A percentile compares a stretch with the other conserved stretches of the same genome.
These are phyloP conservation scores for Eucalyptus curtisii DNA, from an alignment of 345 rosid species.

Conservation along the genomic window DNA sequence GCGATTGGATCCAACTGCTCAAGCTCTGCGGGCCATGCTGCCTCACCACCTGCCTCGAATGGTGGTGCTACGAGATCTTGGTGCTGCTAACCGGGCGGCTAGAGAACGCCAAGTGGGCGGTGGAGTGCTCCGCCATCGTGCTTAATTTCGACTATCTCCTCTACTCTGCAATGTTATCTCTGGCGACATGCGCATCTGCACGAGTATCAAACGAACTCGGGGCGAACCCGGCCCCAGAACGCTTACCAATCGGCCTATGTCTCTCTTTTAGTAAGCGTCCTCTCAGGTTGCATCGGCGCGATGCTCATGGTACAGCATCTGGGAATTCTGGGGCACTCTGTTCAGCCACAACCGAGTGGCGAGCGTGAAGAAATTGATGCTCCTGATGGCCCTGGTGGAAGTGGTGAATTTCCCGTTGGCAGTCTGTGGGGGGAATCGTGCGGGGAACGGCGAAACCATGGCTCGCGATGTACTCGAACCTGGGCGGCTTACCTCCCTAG, in stretches of 20 bases:
- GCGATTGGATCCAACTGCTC: slow-evolving; percentile 52
- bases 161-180: slow-evolving; percentile 62
- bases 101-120: slow-evolving; percentile 41
- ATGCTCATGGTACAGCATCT: slow-evolving; percentile 37
- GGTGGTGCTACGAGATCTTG: slow-evolving; percentile 97
- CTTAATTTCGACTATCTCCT: slow-evolving; percentile 84
- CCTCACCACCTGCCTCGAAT: slow-evolving; percentile 90
- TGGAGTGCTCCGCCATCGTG: slow-evolving; percentile 52
- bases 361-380: slow-evolving; percentile 56
- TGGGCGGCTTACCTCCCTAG: slow-evolving; percentile 70
- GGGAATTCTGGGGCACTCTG: slow-evolving; percentile 65
- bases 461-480: slow-evolving; percentile 59
- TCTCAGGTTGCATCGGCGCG: slow-evolving; percentile 43
- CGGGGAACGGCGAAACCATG: slow-evolving; percentile 73
- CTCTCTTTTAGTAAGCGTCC: slow-evolving; percentile 18
- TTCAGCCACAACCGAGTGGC: slow-evolving; percentile 40
- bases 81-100: slow-evolving; percentile 67
- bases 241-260: slow-evolving; percentile 50
- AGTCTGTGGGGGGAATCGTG: slow-evolving; percentile 69
- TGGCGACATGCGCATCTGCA: slow-evolving; percentile 68
- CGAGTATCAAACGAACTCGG: slow-evolving; percentile 90
- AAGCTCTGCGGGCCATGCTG: slow-evolving; percentile 81
- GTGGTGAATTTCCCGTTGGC: slow-evolving; percentile 66
- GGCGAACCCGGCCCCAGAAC: slow-evolving; percentile 33
- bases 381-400: slow-evolving; percentile 60